Evolutionary conservation across 129 eudicot genomes (phyloP), one percentile per base, ranked within the genome.

Genomic region (Escallonia herrerae): DNA sequence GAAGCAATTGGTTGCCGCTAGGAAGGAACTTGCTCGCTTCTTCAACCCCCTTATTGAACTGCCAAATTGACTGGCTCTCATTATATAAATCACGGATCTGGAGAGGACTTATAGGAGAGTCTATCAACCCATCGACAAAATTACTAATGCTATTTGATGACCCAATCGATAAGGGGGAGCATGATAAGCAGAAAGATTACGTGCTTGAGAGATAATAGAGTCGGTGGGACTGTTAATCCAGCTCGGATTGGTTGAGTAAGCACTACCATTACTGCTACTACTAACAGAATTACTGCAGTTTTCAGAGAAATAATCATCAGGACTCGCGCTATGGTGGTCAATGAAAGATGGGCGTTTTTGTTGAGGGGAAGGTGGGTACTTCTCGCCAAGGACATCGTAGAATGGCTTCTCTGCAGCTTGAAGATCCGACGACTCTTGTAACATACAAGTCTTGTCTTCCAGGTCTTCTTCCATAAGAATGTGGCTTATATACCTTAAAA

Each of bases 21-120:
- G 95, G 88, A 66, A 86, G 87, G 52, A 86, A 86, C 71, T 86
- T 86, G 53, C 62, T 84, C 2, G 97, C 97, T 75, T 86, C 95
- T 77, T 84, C 93, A 44, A 79, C 86, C 43, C 93, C 97, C 60
- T 80, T 82, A 44, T 52, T 71, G 64, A 90, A 90, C 76, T 86
- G 81, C 80, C 83, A 87, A 69, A 79, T 65, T 46, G 80, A 76
- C 14, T 82, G 80, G 65, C 77, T 83, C 70, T 77, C 91, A 43
- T 58, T 73, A 70, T 54, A 77, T 46, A 78, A 48, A 69, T 86
- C 85, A 33, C 71, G 59, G 2, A 72, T 61, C 62, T 72, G 82
- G 9, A 84, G 69, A 76, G 82, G 79, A 57, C 95, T 81, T 45
- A 79, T 70, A 58, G 87, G 91, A 39, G 93, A 80, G 22, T 81